phyloP scores from a whole-genome alignment of 2,329 filamentous ascomycete species.

The Fusarium sp. region DNA sequence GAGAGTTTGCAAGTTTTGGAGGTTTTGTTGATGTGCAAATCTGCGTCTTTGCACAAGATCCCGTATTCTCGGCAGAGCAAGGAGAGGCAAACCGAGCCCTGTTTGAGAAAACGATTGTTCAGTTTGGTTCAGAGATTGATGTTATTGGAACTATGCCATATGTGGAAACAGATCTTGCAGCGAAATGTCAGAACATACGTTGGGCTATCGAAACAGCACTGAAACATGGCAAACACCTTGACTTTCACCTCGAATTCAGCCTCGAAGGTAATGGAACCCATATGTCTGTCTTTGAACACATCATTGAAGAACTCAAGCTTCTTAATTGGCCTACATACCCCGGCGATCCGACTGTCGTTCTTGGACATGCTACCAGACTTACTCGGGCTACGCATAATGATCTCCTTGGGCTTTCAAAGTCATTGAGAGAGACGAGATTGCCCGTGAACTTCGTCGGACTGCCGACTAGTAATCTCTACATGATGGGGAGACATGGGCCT shows the following conservation, averaged over 20 bases:
- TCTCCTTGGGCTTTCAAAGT: neutral
- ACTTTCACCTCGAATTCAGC: conserved; percentile 20
- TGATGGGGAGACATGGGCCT: conserved; percentile 2
- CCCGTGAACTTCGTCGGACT: conserved; percentile 9
- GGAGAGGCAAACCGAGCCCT: neutral
- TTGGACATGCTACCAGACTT: conserved; percentile 14
- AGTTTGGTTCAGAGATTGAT: neutral
- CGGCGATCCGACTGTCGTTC: neutral
- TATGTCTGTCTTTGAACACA: neutral
- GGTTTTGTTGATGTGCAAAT: conserved; percentile 2
- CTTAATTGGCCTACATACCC: neutral
- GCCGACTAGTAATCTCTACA: conserved; percentile 13
- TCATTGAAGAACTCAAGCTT: neutral
- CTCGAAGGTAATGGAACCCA: neutral
- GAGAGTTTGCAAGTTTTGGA: neutral
- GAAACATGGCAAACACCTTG: neutral
- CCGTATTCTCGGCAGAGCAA: conserved; percentile 10
- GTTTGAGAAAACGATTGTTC: neutral
- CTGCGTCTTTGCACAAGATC: conserved; percentile 20
- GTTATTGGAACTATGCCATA: conserved; percentile 3
- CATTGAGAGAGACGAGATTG: neutral
- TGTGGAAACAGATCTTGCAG: neutral
- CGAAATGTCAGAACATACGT: neutral
- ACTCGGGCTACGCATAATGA: conserved; percentile 2
- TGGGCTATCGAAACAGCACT: conserved; percentile 4